Percentiles rank a stretch among this genome's conserved stretches.
phyloP scores from a whole-genome alignment of 495 filamentous ascomycete genomes.

The Trichocladium uniseriatum region DNA sequence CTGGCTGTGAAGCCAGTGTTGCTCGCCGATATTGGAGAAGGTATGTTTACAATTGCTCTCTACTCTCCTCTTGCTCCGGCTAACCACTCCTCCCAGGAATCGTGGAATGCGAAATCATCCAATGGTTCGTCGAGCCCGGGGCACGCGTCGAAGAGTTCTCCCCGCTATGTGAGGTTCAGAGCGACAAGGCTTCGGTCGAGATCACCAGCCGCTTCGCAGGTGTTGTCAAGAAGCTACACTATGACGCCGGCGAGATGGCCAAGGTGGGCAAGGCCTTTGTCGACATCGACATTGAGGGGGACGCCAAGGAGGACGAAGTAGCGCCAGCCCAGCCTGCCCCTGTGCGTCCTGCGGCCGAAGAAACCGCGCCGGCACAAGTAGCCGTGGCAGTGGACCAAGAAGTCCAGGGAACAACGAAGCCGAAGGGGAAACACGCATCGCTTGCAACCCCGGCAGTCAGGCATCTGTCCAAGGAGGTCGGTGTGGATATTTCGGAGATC shows the following conservation, averaged over 20 bases:
- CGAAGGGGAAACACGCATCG: slow-evolving; percentile 48
- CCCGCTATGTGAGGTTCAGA: slow-evolving; percentile 93
- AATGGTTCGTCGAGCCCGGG: slow-evolving; percentile 97
- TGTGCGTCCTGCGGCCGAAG: not conserved
- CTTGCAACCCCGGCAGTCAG: slow-evolving; percentile 91
- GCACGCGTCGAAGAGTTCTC: slow-evolving; percentile 97
- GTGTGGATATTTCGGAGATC: slow-evolving; percentile 67
- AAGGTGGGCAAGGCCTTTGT: slow-evolving; percentile 81
- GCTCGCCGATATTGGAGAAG: slow-evolving; percentile 94
- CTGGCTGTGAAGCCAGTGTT: slow-evolving; percentile 74
- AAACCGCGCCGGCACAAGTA: slow-evolving; percentile 6
- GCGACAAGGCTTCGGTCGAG: slow-evolving; percentile 97
- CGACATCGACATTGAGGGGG: slow-evolving; percentile 62
- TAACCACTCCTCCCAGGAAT: slow-evolving; percentile 52
- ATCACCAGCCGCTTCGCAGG: slow-evolving; percentile 94
- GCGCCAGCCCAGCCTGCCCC: not conserved
- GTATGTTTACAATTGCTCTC: slow-evolving; percentile 37
- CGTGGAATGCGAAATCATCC: slow-evolving; percentile 95
- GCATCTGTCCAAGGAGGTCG: slow-evolving; percentile 68
- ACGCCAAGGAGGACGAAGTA: slow-evolving; percentile 37
- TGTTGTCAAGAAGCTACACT: slow-evolving; percentile 92
- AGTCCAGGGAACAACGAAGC: not conserved
- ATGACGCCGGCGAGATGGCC: slow-evolving; percentile 91
- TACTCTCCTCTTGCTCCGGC: too few species aligned
- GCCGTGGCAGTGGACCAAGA: not conserved